Evolutionary conservation across 495 filamentous ascomycete species (phyloP).

Genomic region (Neurospora pannonica): DNA sequence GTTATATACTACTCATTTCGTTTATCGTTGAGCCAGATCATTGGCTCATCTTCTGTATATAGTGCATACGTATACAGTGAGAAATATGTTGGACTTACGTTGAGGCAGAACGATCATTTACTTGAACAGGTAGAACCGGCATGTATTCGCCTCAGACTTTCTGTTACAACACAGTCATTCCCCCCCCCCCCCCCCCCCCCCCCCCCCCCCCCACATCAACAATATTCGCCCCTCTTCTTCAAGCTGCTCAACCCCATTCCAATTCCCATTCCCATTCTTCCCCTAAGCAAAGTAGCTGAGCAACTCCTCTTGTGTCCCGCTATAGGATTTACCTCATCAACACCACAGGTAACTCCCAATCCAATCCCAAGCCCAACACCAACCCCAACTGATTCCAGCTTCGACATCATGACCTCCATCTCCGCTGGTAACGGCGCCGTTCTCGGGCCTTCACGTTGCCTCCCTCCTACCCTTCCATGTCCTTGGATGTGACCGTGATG

Average conservation of each 20-base stretch:
- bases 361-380: neutral
- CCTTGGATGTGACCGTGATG: neutral
- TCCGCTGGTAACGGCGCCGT: neutral
- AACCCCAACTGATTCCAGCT: neutral
- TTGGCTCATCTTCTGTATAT: no score
- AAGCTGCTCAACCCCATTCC: no score
- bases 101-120: neutral
- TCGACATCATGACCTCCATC: neutral
- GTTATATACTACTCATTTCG: neutral
- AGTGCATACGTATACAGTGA: no score
- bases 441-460: neutral
- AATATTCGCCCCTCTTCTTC: neutral
- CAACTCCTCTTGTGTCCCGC: neutral
- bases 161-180: no score
- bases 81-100: neutral
- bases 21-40: neutral
- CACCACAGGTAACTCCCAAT: neutral
- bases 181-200: no score
- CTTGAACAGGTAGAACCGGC: neutral
- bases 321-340: neutral
- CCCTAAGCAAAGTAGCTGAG: neutral
- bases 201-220: no score
- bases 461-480: neutral
- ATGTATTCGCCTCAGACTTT: neutral
- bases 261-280: neutral